Conservation (phyloP, 2,329 filamentous ascomycete genomes). For the Colletotrichum limetticola region DNA sequence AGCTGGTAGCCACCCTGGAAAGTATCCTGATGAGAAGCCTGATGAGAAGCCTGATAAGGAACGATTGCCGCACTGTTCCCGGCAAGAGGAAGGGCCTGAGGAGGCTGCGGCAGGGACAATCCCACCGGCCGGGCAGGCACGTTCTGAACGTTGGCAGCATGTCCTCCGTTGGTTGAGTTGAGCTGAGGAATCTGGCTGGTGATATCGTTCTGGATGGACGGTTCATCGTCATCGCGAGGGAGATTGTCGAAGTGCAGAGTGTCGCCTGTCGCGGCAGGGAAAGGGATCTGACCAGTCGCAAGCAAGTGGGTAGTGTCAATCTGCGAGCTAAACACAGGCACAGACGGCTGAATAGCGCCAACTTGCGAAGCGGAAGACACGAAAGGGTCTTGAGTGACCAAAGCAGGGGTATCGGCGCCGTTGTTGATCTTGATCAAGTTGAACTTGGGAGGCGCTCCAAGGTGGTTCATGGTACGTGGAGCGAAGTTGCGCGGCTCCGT, state of each 20-base stretch:
- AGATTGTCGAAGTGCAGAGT: conserved; percentile 2
- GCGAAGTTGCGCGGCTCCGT: conserved; percentile 56
- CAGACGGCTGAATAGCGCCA: conserved; percentile 1
- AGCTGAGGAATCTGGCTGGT: neutral
- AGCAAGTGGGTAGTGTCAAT: conserved; percentile 12
- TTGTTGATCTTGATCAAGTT: conserved; percentile 35
- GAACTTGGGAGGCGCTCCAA: conserved; percentile 52
- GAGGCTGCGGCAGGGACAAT: neutral
- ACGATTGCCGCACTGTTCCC: conserved; percentile 19
- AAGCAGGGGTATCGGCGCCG: neutral
- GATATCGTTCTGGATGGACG: neutral
- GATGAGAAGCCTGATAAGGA: neutral
- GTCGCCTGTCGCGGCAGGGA: neutral
- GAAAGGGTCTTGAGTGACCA: conserved; percentile 11
- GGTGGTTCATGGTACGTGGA: conserved; percentile 45
- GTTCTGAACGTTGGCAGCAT: neutral
- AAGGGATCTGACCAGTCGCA: conserved; percentile 5
- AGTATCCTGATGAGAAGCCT: conserved; percentile 2
- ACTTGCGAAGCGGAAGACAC: neutral
- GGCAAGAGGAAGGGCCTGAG: neutral
- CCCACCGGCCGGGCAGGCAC: neutral
- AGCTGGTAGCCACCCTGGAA: neutral
- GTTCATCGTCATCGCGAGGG: neutral
- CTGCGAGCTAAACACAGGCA: conserved; percentile 15
- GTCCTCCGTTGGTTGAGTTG: neutral